These are phyloP conservation scores for Bisporella sp. DNA, from an alignment of 2,329 filamentous ascomycete species.

Conservation along the genomic window DNA sequence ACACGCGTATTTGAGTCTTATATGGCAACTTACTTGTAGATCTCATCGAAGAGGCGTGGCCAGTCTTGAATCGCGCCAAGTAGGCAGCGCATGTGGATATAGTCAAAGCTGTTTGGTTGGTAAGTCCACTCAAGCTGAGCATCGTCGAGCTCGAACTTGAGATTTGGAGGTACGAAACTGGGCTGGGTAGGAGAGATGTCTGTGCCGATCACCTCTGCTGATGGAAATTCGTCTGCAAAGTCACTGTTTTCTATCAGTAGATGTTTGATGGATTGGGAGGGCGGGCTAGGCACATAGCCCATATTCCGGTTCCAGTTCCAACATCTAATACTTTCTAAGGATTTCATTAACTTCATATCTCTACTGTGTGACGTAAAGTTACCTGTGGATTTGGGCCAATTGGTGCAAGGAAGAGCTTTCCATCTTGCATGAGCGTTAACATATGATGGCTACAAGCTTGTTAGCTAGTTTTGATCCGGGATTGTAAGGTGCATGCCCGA, in stretches of 20 bases:
- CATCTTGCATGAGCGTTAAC: constrained; percentile 25
- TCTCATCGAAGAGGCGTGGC: constrained; percentile 40
- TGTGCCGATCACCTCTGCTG: constrained; percentile 17
- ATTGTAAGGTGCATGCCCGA: constrained; percentile 16
- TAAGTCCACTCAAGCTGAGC: constrained; percentile 20
- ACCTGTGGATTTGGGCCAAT: constrained; percentile 23
- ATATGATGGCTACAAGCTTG: constrained; percentile 22
- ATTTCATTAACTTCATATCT: background rate
- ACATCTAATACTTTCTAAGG: background rate
- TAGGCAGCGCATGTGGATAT: constrained; percentile 1
- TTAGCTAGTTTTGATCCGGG: background rate
- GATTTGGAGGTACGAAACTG: constrained; percentile 29
- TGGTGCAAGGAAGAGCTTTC: constrained; percentile 10
- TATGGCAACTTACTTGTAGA: constrained; percentile 34
- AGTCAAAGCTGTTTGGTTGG: constrained; percentile 2
- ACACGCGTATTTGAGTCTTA: background rate
- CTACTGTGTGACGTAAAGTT: background rate
- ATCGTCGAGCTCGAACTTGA: constrained; percentile 25
- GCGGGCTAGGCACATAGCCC: constrained; percentile 3
- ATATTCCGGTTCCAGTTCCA: background rate
- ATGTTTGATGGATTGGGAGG: background rate
- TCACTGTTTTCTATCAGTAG: constrained; percentile 9
- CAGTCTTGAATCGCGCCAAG: constrained; percentile 3
- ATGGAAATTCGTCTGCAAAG: constrained; percentile 17
- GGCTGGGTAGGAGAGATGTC: constrained; percentile 23